Percentiles rank a stretch among this genome's conserved stretches.
Evolutionary conservation across 306 rosid species (phyloP).

Genomic region (Lathyrus aphaca): DNA sequence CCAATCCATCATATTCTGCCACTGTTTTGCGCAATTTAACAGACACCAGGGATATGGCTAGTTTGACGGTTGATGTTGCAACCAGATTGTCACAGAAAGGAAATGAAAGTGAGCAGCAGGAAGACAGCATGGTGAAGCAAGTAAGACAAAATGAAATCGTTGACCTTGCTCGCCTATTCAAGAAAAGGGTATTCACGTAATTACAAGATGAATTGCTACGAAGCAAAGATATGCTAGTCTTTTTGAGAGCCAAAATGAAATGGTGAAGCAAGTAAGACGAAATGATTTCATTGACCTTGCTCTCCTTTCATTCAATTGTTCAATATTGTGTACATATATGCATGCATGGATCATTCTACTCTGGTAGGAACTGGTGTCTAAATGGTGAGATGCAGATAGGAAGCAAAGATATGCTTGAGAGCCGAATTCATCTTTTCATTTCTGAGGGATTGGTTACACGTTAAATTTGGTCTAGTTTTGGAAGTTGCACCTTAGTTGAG

Average conservation of each 20-base stretch:
- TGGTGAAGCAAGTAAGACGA: too few relatives aligned
- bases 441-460: background rate
- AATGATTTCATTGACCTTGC: too few relatives aligned
- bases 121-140: conserved; percentile 51
- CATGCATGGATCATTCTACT: conserved; percentile 23
- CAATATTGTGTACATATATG: conserved; percentile 30
- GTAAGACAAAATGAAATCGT: conserved; percentile 67
- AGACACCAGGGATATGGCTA: conserved; percentile 70
- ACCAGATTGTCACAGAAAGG: conserved; percentile 64
- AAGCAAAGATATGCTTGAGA: conserved; percentile 15
- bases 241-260: too few relatives aligned
- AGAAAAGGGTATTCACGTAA: conserved; percentile 69
- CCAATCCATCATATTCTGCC: conserved; percentile 64
- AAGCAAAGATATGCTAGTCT: too few relatives aligned
- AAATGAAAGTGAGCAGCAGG: conserved; percentile 38
- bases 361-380: conserved; percentile 9
- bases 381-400: conserved; percentile 32
- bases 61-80: conserved; percentile 67
- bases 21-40: conserved; percentile 58
- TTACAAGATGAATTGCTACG: conserved; percentile 51
- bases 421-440: background rate
- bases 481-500: background rate
- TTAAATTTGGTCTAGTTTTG: background rate
- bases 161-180: conserved; percentile 68
- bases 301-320: conserved; percentile 4